phyloP scores from a whole-genome alignment of 495 filamentous ascomycete genomes.

The Aspergillus panamensis region DNA sequence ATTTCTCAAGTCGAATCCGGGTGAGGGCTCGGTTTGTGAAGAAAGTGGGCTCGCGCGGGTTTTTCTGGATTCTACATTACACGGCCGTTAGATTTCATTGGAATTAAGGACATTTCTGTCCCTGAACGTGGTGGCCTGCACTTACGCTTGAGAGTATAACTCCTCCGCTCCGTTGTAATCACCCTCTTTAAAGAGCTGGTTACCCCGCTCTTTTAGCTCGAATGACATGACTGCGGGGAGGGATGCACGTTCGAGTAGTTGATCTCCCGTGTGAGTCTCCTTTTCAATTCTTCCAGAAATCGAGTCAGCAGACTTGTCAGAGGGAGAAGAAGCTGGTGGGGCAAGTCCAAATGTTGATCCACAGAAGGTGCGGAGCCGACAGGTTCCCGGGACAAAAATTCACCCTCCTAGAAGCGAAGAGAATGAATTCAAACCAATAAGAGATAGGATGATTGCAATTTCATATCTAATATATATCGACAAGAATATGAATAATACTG shows the following conservation, averaged over 20 bases:
- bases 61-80: constrained; percentile 42
- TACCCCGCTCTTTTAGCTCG: constrained; percentile 45
- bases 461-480: neutral
- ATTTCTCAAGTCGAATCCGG: constrained; percentile 66
- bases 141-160: constrained; percentile 82
- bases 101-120: no score
- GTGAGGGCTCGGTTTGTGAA: constrained; percentile 88
- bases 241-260: neutral
- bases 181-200: constrained; percentile 57
- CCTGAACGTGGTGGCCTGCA: constrained; percentile 1
- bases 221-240: constrained; percentile 32
- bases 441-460: neutral
- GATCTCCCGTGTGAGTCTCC: neutral
- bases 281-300: neutral
- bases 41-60: constrained; percentile 46
- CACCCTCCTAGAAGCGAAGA: neutral
- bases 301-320: neutral
- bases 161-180: constrained; percentile 74
- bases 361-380: constrained; percentile 11
- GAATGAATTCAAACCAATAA: neutral
- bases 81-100: neutral
- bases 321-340: constrained; percentile 12
- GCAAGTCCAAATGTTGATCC: constrained; percentile 5
- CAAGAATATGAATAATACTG: neutral
- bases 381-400: neutral